Evolutionary conservation across 176 grass and related monocot species (phyloP).

Genomic region (Bolboschoenus planiculmis): DNA sequence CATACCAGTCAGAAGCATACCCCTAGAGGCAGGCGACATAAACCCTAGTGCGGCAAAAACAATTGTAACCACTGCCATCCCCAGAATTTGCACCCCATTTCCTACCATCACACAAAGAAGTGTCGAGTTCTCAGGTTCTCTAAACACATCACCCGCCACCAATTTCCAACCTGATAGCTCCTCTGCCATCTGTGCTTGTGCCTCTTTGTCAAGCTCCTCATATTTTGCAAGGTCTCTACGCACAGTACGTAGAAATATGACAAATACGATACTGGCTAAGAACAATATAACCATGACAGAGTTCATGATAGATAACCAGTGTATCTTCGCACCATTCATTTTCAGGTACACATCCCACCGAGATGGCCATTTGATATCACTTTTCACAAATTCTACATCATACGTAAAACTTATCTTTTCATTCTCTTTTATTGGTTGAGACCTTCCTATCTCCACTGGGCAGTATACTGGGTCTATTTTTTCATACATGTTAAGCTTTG

Average conservation of each 20-base stretch:
- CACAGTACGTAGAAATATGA: conserved; percentile 85
- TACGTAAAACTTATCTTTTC: conserved; percentile 79
- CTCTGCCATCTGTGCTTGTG: conserved; percentile 45
- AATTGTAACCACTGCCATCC: conserved; percentile 48
- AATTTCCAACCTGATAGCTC: conserved; percentile 51
- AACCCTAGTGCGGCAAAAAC: conserved; percentile 49
- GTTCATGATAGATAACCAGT: conserved; percentile 97
- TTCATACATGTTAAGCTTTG: conserved; percentile 75
- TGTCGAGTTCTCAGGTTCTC: conserved; percentile 28
- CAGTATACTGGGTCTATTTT: conserved; percentile 53
- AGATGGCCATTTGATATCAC: conserved; percentile 79
- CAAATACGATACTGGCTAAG: conserved; percentile 87
- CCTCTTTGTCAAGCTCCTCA: conserved; percentile 46
- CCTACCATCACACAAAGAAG: conserved; percentile 49
- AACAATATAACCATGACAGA: conserved; percentile 90
- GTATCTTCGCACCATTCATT: conserved; percentile 73
- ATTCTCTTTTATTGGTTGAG: conserved; percentile 60
- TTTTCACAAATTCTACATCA: conserved; percentile 69
- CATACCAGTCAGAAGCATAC: conserved; percentile 47
- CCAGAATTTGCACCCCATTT: conserved; percentile 43
- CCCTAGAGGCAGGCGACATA: conserved; percentile 45
- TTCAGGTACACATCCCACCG: conserved; percentile 84
- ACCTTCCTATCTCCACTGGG: conserved; percentile 58
- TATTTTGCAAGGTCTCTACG: conserved; percentile 76
- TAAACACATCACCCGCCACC: conserved; percentile 39